Base-by-base conservation (phyloP, 306 rosid species). In the Cucumis melo region DNA sequence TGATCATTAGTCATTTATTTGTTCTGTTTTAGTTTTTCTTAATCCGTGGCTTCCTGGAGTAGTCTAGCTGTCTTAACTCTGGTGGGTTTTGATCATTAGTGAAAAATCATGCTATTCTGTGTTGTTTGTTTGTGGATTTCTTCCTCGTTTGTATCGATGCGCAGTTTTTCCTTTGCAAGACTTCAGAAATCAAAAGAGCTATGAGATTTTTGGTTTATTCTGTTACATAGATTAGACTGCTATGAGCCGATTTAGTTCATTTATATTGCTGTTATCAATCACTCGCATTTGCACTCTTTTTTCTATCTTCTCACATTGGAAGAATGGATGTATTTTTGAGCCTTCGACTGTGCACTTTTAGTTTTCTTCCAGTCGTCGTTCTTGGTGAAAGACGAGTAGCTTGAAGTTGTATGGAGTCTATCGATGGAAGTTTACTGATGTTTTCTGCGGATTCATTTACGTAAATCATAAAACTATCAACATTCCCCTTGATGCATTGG, bases 51-150 rank as follows among this genome's bases (percentile, higher is more conserved):
- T 44, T 29, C 29, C 61, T 50, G 42, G 62, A 5, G 32, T 14
- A 14, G 39, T 20, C 7, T 21, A 12, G 2, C 48, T 46, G 75
- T 44, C 13, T 46, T 20, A 15, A 21, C 1, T 23, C 6, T n/a
- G 29, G 73, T 44, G 75, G 57, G 53, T 46, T 46, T 46, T 46
- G 53, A 46, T 46, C 53, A 46, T 46, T 46, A 70, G 8, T 21
- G n/a, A 13, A 17, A 17, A 36, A 13, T 75, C 36, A 38, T 32
- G 27, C 29, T 20, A 11, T 38, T 41, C 6, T 57, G 72, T 59
- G 46, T 61, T 24, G 15, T 76, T n/a, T 60, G 79, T 76, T 76
- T 27, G 53, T 42, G 17, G 66, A 57, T 44, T 57, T 76, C 78
- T 75, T 12, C 23, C 10, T 27, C 58, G 62, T 54, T 11, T 51